These are phyloP conservation scores for Picea abies DNA, from an alignment of 83 land plant genomes.

Conservation along the genomic window DNA sequence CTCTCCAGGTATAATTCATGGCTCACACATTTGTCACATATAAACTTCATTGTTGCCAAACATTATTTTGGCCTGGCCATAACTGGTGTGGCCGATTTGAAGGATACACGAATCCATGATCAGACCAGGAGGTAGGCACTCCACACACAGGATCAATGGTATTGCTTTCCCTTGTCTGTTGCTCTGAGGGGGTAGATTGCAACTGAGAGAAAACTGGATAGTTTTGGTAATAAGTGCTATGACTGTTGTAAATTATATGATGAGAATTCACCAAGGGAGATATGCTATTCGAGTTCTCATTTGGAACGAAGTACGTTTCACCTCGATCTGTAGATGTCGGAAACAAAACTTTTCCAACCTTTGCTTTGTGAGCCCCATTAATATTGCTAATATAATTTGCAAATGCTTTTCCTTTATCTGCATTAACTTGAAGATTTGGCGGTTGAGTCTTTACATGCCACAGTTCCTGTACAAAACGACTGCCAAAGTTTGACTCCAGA, in stretches of 20 bases:
- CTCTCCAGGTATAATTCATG: too few species aligned
- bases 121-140: conserved; percentile 7
- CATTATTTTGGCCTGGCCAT: conserved; percentile 13
- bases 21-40: too few species aligned
- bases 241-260: conserved; percentile 19
- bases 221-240: conserved; percentile 14
- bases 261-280: conserved; percentile 5
- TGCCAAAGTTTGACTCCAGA: conserved; percentile 3
- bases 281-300: background rate
- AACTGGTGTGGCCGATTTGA: background rate
- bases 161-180: background rate
- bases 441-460: conserved; percentile 13
- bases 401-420: conserved; percentile 13
- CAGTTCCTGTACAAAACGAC: conserved; percentile 1
- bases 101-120: conserved; percentile 9
- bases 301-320: conserved; percentile 13
- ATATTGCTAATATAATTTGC: background rate
- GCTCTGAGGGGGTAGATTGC: background rate
- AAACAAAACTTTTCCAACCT: conserved; percentile 16
- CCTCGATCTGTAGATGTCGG: background rate
- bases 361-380: background rate
- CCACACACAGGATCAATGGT: background rate
- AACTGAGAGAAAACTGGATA: conserved; percentile 11
- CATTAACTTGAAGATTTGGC: background rate
- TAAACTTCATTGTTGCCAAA: too few species aligned